Evolutionary conservation across 1,284 basidiomycete genomes (phyloP).

Genomic region (Ceratorhiza oryzae-sativae): DNA sequence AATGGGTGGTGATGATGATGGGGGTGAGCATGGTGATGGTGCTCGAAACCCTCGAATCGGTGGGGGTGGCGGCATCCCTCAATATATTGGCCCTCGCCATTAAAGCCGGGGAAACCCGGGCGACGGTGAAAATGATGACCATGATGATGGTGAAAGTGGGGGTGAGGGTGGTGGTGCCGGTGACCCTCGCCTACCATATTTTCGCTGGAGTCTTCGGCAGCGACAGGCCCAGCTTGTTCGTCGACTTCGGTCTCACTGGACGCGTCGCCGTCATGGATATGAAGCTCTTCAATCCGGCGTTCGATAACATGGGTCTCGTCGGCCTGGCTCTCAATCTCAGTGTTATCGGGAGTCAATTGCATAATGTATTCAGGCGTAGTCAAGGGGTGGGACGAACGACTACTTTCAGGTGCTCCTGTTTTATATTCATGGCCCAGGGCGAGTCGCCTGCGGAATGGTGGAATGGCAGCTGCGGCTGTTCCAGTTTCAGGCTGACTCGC

Average conservation of each 20-base stretch:
- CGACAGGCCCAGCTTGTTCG: not conserved
- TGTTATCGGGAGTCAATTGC: not conserved
- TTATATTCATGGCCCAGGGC: not conserved
- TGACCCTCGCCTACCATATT: not conserved
- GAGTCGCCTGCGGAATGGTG: not conserved
- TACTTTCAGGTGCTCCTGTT: not conserved
- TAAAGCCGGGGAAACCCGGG: not conserved
- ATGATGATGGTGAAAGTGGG: not conserved
- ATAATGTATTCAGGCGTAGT: not conserved
- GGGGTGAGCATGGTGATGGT: not conserved
- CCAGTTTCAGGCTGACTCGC: not conserved
- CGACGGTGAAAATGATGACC: not conserved
- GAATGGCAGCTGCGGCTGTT: not conserved
- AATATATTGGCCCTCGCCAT: not conserved
- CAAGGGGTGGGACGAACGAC: not conserved
- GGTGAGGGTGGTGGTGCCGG: not conserved
- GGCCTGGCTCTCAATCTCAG: not conserved
- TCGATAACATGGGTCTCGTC: not conserved
- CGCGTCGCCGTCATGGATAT: not conserved
- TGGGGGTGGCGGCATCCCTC: constrained; percentile 14
- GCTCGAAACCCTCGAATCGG: constrained; percentile 4
- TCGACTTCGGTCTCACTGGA: not conserved
- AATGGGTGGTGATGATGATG: not conserved
- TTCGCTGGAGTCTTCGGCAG: not conserved
- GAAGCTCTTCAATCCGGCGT: not conserved